A percentile compares a stretch with the other conserved stretches of the same genome.
phyloP scores from a whole-genome alignment of 768 basidiomycete species.

The Suillus weaverae region DNA sequence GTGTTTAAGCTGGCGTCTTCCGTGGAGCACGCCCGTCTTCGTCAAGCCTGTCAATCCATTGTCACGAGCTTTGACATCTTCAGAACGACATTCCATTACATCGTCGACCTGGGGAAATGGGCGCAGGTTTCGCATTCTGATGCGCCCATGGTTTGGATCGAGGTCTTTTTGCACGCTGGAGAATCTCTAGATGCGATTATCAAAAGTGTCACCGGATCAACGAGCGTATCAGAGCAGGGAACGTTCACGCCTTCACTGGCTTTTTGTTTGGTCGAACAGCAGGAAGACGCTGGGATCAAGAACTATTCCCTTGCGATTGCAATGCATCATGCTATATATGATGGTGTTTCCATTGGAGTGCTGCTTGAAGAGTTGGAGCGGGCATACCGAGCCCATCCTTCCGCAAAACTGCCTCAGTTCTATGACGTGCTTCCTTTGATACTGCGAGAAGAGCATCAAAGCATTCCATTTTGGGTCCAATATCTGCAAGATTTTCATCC shows the following conservation, averaged over 20 bases:
- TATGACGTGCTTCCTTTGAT: conserved; percentile 39
- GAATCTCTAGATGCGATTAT: conserved; percentile 13
- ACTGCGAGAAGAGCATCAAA: conserved; percentile 37
- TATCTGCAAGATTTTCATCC: conserved; percentile 27
- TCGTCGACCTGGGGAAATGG: conserved; percentile 34
- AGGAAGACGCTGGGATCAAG: conserved; percentile 11
- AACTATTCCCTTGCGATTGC: conserved; percentile 34
- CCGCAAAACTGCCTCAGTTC: conserved; percentile 31
- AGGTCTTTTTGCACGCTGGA: conserved; percentile 12
- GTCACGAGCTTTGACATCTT: conserved; percentile 39
- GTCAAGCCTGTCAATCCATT: conserved; percentile 37
- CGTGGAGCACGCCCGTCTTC: conserved; percentile 30
- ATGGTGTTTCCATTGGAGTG: conserved; percentile 42
- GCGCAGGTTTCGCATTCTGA: conserved; percentile 29
- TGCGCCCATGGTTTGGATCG: conserved; percentile 24
- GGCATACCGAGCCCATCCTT: conserved; percentile 28
- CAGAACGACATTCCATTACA: conserved; percentile 49
- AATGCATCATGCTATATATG: conserved; percentile 51
- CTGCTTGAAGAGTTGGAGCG: conserved; percentile 35
- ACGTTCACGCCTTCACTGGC: conserved; percentile 29
- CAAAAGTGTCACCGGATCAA: conserved; percentile 12
- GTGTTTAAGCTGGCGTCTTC: conserved; percentile 19
- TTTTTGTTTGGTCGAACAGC: conserved; percentile 4
- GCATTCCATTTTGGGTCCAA: conserved; percentile 40
- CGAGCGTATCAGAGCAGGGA: conserved; percentile 21